These are phyloP conservation scores for Suhomyces sp. DNA, from an alignment of 805 yeast species.

Conservation along the genomic window DNA sequence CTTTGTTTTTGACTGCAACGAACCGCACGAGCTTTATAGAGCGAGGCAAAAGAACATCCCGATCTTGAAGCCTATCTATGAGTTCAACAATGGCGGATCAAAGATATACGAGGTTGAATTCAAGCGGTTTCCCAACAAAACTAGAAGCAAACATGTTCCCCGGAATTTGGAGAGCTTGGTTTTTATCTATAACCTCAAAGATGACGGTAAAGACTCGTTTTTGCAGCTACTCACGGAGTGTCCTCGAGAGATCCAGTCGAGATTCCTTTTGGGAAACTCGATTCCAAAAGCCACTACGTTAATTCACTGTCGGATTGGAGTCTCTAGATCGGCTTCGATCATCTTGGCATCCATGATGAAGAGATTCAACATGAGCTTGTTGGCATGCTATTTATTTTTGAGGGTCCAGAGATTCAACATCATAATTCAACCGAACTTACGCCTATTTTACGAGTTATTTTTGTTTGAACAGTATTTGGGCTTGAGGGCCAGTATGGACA, in stretches of 20 bases:
- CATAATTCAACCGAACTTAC: conserved; percentile 41
- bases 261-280: conserved; percentile 22
- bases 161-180: conserved; percentile 11
- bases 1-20: conserved; percentile 10
- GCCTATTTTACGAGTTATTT: conserved; percentile 37
- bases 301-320: conserved; percentile 42
- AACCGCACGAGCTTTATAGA: not conserved
- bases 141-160: conserved; percentile 6
- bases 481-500: conserved; percentile 5
- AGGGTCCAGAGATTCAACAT: conserved; percentile 40
- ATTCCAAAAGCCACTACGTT: conserved; percentile 15
- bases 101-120: conserved; percentile 20
- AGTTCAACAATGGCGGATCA: conserved; percentile 16
- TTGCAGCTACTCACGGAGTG: conserved; percentile 25
- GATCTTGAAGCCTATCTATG: conserved; percentile 15
- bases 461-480: conserved; percentile 26
- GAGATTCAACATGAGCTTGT: conserved; percentile 24
- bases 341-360: conserved; percentile 40
- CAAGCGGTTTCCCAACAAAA: conserved; percentile 4
- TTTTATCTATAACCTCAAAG: conserved; percentile 34
- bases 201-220: conserved; percentile 38
- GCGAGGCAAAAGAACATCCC: not conserved
- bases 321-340: conserved; percentile 41
- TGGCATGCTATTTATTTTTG: conserved; percentile 36
- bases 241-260: conserved; percentile 30